Conservation (phyloP, 345 rosid genomes). For the Brassica napus region Da-Ae NC_063441.1:19486501-19487000, state of each 20-base stretch:
- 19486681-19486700: constrained; percentile 5
- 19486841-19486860: neutral
- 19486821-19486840: neutral
- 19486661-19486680: neutral
- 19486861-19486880: neutral
- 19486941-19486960: neutral
- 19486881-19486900: neutral
- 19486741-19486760: neutral
- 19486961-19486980: neutral
- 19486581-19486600: constrained; percentile 17
- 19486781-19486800: neutral
- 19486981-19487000: neutral
- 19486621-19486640: constrained; percentile 26
- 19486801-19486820: neutral
- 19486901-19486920: neutral
- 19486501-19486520: constrained; percentile 27
- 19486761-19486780: neutral
- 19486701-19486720: constrained; percentile 3
- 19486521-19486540: constrained; percentile 34
- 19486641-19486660: constrained; percentile 38
- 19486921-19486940: neutral
- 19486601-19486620: constrained; percentile 25
- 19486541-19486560: constrained; percentile 36
- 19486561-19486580: constrained; percentile 31
- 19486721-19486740: constrained; percentile 1